A percentile compares a stretch with the other conserved stretches of the same genome.
Conservation (phyloP, 1,284 basidiomycete genomes). For the Pterula multifida region DNA sequence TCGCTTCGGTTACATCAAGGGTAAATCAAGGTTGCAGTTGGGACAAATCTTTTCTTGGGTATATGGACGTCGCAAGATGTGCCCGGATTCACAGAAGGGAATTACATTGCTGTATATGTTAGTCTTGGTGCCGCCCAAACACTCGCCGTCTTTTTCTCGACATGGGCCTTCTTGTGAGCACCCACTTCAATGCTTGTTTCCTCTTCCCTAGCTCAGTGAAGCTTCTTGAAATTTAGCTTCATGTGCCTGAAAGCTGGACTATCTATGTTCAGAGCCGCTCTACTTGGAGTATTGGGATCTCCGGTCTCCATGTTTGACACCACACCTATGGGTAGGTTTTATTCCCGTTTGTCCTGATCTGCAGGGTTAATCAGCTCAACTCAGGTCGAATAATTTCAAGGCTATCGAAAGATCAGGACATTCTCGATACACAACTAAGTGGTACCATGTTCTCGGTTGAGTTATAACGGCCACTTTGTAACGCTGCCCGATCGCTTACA, state of each 20-base stretch:
- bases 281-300: slow-evolving; percentile 32
- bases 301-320: slow-evolving; percentile 57
- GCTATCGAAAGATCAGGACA: slow-evolving; percentile 33
- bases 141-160: slow-evolving; percentile 28
- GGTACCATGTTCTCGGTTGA: slow-evolving; percentile 17
- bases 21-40: slow-evolving; percentile 9
- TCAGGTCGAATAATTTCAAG: slow-evolving; percentile 30
- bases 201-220: slow-evolving; percentile 3
- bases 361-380: slow-evolving; percentile 16
- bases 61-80: slow-evolving; percentile 11
- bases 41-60: slow-evolving; percentile 11
- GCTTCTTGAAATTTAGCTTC: slow-evolving; percentile 21
- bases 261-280: slow-evolving; percentile 32
- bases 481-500: background rate
- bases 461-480: too few relatives aligned
- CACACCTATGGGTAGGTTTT: slow-evolving; percentile 42
- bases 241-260: slow-evolving; percentile 32
- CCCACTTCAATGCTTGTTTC: background rate
- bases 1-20: background rate
- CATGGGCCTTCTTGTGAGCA: slow-evolving; percentile 25
- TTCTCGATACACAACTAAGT: slow-evolving; percentile 26
- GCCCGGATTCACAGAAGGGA: slow-evolving; percentile 21
- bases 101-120: slow-evolving; percentile 37
- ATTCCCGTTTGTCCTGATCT: background rate
- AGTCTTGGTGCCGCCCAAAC: slow-evolving; percentile 29